These are phyloP conservation scores for Rhinocladiella similis DNA, from an alignment of 2,329 filamentous ascomycete species.

Conservation along the genomic window DNA sequence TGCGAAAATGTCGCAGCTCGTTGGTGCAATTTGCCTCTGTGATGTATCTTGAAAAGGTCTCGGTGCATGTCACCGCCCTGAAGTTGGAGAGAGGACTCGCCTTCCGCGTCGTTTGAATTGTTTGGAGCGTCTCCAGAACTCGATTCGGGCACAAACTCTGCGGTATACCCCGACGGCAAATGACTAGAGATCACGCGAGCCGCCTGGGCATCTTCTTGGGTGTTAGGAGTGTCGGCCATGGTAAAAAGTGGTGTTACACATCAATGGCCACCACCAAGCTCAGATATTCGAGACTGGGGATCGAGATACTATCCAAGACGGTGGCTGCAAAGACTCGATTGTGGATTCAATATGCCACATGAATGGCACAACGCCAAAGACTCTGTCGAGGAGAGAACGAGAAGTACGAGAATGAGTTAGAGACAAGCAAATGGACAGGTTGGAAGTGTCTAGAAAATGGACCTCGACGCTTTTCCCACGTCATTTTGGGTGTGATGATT, in stretches of 20 bases:
- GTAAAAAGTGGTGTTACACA: neutral
- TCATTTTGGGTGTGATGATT: neutral
- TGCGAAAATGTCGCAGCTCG: constrained; percentile 69
- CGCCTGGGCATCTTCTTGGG: constrained; percentile 14
- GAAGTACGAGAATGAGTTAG: neutral
- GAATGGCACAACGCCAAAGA: neutral
- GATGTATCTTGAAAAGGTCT: constrained; percentile 73
- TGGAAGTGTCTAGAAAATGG: constrained; percentile 1
- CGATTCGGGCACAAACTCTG: constrained; percentile 18
- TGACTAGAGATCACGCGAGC: constrained; percentile 23
- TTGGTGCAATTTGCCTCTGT: constrained; percentile 52
- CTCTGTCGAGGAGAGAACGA: neutral
- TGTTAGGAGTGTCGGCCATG: constrained; percentile 23
- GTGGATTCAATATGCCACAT: too few relatives aligned
- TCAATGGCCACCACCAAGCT: neutral
- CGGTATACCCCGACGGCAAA: constrained; percentile 26
- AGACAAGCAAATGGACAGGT: neutral
- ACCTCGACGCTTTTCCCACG: neutral
- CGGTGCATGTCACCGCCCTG: constrained; percentile 79
- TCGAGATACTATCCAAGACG: too few relatives aligned
- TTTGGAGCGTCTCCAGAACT: neutral
- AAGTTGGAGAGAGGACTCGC: constrained; percentile 66
- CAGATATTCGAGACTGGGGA: too few relatives aligned
- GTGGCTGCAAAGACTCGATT: too few relatives aligned
- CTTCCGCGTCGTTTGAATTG: neutral